A percentile compares a stretch with the other conserved stretches of the same genome.
Conservation (phyloP, 2,329 filamentous ascomycete genomes). For the Orbilia ellipsospora region DNA sequence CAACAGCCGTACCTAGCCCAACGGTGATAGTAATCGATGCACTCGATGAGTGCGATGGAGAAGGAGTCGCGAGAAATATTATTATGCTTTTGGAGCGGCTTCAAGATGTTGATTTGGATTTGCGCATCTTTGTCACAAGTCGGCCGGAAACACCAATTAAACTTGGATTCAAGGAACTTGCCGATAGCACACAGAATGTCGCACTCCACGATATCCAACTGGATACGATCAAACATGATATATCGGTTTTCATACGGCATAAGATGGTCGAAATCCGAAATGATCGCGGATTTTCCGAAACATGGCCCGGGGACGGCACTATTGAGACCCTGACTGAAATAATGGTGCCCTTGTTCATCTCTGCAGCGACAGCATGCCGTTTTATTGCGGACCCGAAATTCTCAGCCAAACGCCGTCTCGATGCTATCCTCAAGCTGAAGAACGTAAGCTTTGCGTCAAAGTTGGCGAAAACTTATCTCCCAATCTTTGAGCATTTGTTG, state of each 20-base stretch:
- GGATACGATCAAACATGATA: constrained; percentile 28
- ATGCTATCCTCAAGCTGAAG: constrained; percentile 5
- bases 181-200: constrained; percentile 24
- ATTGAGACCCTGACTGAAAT: constrained; percentile 20
- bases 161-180: constrained; percentile 1
- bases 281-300: not conserved
- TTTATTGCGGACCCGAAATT: constrained; percentile 27
- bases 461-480: constrained; percentile 30
- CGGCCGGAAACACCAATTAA: constrained; percentile 14
- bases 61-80: constrained; percentile 7
- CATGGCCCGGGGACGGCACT: constrained; percentile 21
- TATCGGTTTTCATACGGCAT: constrained; percentile 15
- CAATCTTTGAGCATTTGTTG: constrained; percentile 25
- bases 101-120: constrained; percentile 16
- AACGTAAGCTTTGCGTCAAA: constrained; percentile 23
- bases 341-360: constrained; percentile 38
- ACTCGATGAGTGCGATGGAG: constrained; percentile 42
- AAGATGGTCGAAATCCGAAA: constrained; percentile 18
- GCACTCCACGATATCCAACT: constrained; percentile 37
- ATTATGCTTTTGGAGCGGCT: constrained; percentile 1
- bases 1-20: not conserved
- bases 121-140: constrained; percentile 37
- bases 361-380: constrained; percentile 40
- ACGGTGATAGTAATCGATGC: constrained; percentile 41
- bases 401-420: constrained; percentile 3